These are phyloP conservation scores for Candolleomyces eurysporus DNA, from an alignment of 768 basidiomycete species.

Conservation along the genomic window DNA sequence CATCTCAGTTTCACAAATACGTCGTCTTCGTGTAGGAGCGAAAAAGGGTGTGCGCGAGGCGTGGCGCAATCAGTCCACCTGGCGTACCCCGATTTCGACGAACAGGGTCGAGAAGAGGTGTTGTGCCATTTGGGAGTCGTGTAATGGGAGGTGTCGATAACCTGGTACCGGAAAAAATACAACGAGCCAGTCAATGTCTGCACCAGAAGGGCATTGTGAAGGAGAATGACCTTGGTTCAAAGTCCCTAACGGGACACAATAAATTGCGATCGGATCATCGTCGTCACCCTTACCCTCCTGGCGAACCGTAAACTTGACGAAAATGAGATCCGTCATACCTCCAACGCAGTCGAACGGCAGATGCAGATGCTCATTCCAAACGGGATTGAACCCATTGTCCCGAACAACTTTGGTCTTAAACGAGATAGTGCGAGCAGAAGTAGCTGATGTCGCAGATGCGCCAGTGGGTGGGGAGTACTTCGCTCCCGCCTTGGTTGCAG, in stretches of 20 bases:
- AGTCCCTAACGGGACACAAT: constrained; percentile 69
- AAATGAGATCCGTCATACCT: constrained; percentile 77
- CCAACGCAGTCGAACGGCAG: constrained; percentile 78
- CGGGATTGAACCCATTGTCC: constrained; percentile 92
- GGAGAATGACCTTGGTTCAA: constrained; percentile 58
- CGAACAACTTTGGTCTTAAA: constrained; percentile 62
- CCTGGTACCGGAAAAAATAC: constrained; percentile 44
- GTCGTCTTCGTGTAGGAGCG: too few species aligned
- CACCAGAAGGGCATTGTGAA: constrained; percentile 11
- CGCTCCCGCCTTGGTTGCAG: constrained; percentile 1
- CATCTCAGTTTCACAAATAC: too few species aligned
- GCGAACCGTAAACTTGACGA: constrained; percentile 75
- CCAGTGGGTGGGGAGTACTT: constrained; percentile 14
- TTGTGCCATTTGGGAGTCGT: constrained; percentile 84
- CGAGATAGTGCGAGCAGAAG: constrained; percentile 45
- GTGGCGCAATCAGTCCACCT: constrained; percentile 14
- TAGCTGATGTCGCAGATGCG: constrained; percentile 20
- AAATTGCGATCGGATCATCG: constrained; percentile 67
- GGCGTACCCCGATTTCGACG: constrained; percentile 56
- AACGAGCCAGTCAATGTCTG: background rate
- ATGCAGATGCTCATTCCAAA: constrained; percentile 71
- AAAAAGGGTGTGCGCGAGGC: too few species aligned
- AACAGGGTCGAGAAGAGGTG: constrained; percentile 95
- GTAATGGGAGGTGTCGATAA: constrained; percentile 86
- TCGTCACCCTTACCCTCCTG: constrained; percentile 58